phyloP scores from a whole-genome alignment of 768 basidiomycete species.

The Pulveroboletus frians region DNA sequence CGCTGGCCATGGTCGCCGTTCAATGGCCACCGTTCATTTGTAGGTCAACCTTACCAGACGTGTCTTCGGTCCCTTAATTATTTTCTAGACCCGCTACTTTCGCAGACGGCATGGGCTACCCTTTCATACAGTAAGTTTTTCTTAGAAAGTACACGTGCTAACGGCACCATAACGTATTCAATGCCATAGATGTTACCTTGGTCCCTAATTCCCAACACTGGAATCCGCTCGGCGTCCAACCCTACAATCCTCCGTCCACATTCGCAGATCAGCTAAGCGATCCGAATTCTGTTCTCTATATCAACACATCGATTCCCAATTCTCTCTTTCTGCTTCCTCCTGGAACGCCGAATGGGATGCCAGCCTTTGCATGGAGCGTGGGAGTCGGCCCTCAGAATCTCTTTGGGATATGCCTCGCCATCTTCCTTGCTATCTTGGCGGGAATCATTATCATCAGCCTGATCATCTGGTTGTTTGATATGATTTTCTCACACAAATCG shows the following conservation, averaged over 20 bases:
- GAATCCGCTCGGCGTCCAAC: slow-evolving; percentile 56
- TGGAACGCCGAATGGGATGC: slow-evolving; percentile 59
- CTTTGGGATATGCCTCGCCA: slow-evolving; percentile 72
- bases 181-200: slow-evolving; percentile 64
- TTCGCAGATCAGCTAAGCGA: slow-evolving; percentile 75
- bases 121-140: slow-evolving; percentile 58
- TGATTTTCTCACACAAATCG: slow-evolving; percentile 33
- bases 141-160: slow-evolving; percentile 7
- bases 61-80: slow-evolving; percentile 13
- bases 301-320: slow-evolving; percentile 65
- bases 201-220: slow-evolving; percentile 53
- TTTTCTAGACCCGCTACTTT: slow-evolving; percentile 76
- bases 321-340: slow-evolving; percentile 65
- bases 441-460: slow-evolving; percentile 66
- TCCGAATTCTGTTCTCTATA: slow-evolving; percentile 67
- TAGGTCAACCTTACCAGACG: slow-evolving; percentile 35
- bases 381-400: slow-evolving; percentile 80
- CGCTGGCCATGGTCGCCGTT: slow-evolving; percentile 89
- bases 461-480: slow-evolving; percentile 70
- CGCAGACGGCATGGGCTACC: slow-evolving; percentile 86
- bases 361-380: slow-evolving; percentile 77
- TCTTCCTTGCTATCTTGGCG: slow-evolving; percentile 78
- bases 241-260: slow-evolving; percentile 59
- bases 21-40: slow-evolving; percentile 93
- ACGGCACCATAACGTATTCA: slow-evolving; percentile 7